Evolutionary conservation across 2,329 filamentous ascomycete genomes (phyloP).

Genomic region (Fusarium mangiferae): DNA sequence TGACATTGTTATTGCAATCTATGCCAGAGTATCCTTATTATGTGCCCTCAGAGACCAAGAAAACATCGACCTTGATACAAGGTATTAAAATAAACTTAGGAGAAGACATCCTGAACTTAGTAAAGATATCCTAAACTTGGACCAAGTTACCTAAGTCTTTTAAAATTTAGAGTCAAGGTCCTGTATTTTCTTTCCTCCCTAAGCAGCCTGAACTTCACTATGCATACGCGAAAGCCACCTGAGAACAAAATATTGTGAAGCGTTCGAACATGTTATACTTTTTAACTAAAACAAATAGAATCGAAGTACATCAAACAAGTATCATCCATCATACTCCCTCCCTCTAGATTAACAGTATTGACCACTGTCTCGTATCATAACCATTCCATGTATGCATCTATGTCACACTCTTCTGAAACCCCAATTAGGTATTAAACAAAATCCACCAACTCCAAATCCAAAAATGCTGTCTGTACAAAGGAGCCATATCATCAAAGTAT

Average conservation of each 20-base stretch:
- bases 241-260: no score
- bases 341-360: background rate
- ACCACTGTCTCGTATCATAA: slow-evolving; percentile 2
- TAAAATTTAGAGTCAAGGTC: no score
- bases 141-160: no score
- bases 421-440: slow-evolving; percentile 31
- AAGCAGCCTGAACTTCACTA: no score
- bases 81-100: no score
- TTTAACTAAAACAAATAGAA: slow-evolving; percentile 29
- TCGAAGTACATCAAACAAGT: slow-evolving; percentile 24
- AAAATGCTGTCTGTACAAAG: slow-evolving; percentile 32
- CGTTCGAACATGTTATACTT: background rate
- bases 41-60: no score
- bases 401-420: slow-evolving; percentile 5
- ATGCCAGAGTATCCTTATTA: background rate
- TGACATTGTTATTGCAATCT: background rate
- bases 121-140: no score
- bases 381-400: slow-evolving; percentile 7
- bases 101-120: no score
- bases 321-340: background rate
- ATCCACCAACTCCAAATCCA: slow-evolving; percentile 26
- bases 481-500: slow-evolving; percentile 12
- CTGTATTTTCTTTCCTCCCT: background rate
- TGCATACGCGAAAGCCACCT: no score
- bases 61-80: no score